A percentile compares a stretch with the other conserved stretches of the same genome.
Evolutionary conservation across 2,329 filamentous ascomycete species (phyloP).

Genomic region (Xylaria sp.): DNA sequence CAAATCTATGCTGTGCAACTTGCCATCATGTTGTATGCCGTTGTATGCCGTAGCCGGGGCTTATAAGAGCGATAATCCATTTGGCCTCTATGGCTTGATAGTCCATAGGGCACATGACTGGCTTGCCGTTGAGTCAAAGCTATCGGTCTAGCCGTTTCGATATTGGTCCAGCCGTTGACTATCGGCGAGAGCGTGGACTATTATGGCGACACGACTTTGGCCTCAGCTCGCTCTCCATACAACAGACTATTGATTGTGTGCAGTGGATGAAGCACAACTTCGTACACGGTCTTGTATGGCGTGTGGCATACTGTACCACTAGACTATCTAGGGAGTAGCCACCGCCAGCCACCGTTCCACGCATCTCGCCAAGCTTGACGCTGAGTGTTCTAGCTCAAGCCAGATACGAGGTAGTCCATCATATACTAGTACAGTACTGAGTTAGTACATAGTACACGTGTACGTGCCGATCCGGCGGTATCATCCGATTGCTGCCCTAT

Average conservation of each 20-base stretch:
- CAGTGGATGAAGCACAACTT: constrained; percentile 15
- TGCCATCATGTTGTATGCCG: not conserved
- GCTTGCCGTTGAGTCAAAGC: not conserved
- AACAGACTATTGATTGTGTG: constrained; percentile 22
- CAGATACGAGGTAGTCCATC: constrained; percentile 31
- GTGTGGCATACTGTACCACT: constrained; percentile 11
- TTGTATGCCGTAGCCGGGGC: not conserved
- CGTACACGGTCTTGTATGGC: not conserved
- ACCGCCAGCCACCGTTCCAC: constrained; percentile 24
- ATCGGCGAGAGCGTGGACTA: constrained; percentile 18
- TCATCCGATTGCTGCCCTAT: constrained; percentile 4
- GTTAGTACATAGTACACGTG: constrained; percentile 6
- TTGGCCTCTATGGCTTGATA: constrained; percentile 5
- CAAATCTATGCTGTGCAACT: not conserved
- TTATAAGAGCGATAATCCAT: not conserved
- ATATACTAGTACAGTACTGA: not conserved
- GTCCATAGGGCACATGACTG: not conserved
- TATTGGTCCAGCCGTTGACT: constrained; percentile 14
- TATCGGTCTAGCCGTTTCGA: constrained; percentile 20
- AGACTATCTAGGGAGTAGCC: constrained; percentile 14
- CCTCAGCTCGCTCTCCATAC: constrained; percentile 26
- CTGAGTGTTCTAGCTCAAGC: constrained; percentile 17
- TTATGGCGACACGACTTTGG: not conserved
- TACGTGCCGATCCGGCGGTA: constrained; percentile 34
- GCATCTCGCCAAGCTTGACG: constrained; percentile 28